Conservation (phyloP, 129 eudicot genomes). For the Escallonia rubra region DNA sequence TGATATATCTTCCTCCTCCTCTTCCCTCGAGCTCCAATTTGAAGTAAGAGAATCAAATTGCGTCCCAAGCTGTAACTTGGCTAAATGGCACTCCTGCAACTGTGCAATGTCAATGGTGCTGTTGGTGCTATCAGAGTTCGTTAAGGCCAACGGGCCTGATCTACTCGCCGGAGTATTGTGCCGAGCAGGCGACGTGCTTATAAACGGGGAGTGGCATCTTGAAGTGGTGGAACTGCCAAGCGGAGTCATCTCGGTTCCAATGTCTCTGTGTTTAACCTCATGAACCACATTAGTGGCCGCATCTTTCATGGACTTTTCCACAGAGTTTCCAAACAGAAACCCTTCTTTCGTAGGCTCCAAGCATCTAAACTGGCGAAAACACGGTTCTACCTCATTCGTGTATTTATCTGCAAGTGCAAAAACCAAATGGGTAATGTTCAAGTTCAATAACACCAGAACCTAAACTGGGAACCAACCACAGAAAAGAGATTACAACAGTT, state of each 20-base stretch:
- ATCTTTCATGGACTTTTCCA: slow-evolving; percentile 26
- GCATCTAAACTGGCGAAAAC: slow-evolving; percentile 28
- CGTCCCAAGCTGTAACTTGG: slow-evolving; percentile 53
- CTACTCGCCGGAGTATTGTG: slow-evolving; percentile 72
- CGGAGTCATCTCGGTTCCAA: slow-evolving; percentile 91
- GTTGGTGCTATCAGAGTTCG: slow-evolving; percentile 7
- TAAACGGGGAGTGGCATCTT: slow-evolving; percentile 69
- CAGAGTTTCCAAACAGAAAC: slow-evolving; percentile 35
- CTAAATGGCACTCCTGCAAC: slow-evolving; percentile 62
- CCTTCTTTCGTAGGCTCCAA: slow-evolving; percentile 59
- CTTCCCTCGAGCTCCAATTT: slow-evolving; percentile 82
- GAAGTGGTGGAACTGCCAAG: slow-evolving; percentile 68
- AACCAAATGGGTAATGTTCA: slow-evolving; percentile 1
- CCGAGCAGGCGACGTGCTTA: slow-evolving; percentile 60
- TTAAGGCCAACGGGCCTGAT: slow-evolving; percentile 54
- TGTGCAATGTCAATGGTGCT: slow-evolving; percentile 46
- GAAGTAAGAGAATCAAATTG: slow-evolving; percentile 43
- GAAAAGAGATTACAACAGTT: too few species aligned
- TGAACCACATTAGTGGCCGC: slow-evolving; percentile 31
- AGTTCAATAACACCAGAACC: background rate
- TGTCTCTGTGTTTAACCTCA: slow-evolving; percentile 59
- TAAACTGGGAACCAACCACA: background rate
- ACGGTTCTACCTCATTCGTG: slow-evolving; percentile 46
- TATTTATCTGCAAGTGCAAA: slow-evolving; percentile 54
- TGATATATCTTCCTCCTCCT: slow-evolving; percentile 82